These are phyloP conservation scores for Oryza officinalis DNA, from an alignment of 176 grass and related monocot species.

Conservation along the genomic window DNA sequence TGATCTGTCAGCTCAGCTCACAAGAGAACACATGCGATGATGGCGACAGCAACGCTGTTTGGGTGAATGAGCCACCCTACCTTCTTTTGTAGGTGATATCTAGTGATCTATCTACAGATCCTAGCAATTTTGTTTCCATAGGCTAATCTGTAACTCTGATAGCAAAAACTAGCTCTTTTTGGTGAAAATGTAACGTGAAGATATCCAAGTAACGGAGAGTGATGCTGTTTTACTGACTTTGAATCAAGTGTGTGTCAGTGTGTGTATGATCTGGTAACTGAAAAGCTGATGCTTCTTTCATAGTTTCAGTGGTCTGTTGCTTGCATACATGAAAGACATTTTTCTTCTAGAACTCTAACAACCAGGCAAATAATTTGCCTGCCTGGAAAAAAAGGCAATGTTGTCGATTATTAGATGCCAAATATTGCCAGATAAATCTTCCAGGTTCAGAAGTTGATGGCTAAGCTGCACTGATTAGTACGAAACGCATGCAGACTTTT, in stretches of 20 bases:
- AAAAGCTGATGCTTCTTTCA: background rate
- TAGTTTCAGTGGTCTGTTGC: background rate
- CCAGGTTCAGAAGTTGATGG: background rate
- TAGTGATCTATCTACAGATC: background rate
- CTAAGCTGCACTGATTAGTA: background rate
- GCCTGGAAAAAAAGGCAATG: no score
- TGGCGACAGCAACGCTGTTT: background rate
- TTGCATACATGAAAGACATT: background rate
- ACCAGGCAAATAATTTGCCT: background rate
- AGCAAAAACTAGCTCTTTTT: background rate
- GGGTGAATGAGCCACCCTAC: background rate
- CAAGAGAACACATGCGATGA: background rate
- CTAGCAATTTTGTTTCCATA: constrained; percentile 37
- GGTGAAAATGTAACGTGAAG: background rate
- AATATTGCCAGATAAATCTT: background rate
- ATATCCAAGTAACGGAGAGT: background rate
- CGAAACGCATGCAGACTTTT: background rate
- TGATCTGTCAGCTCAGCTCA: background rate
- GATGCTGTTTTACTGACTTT: background rate
- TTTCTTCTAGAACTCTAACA: background rate
- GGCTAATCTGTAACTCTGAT: constrained; percentile 7
- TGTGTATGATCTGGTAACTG: background rate
- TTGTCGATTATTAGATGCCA: background rate
- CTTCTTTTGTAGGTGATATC: constrained; percentile 20
- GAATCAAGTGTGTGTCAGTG: background rate